These are phyloP conservation scores for Cladophialophora bantiana DNA, from an alignment of 2,329 filamentous ascomycete species.

Conservation along the genomic window DNA sequence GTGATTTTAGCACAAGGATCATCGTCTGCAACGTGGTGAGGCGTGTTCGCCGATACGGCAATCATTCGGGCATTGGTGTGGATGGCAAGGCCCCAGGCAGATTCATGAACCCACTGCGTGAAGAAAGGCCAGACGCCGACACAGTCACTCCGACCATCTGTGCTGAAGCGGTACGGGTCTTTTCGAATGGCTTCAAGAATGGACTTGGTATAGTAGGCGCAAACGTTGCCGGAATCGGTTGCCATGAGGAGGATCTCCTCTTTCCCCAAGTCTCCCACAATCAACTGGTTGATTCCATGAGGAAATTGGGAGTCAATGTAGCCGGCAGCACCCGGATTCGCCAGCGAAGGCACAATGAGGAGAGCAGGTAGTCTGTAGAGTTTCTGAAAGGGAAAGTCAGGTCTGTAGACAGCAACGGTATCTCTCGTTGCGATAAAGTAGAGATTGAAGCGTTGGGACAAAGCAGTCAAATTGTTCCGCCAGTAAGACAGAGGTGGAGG, in stretches of 20 bases:
- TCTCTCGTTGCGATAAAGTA: constrained; percentile 53
- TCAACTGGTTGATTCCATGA: constrained; percentile 73
- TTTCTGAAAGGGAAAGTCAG: constrained; percentile 50
- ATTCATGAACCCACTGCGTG: constrained; percentile 74
- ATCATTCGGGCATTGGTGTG: constrained; percentile 83
- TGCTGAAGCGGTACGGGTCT: constrained; percentile 32
- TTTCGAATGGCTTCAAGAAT: constrained; percentile 56
- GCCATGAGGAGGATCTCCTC: constrained; percentile 72
- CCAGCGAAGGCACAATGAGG: constrained; percentile 52
- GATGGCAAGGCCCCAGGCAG: constrained; percentile 88
- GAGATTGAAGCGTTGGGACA: constrained; percentile 56
- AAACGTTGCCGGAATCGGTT: constrained; percentile 78
- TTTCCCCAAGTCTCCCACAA: constrained; percentile 71
- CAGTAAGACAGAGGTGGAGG: constrained; percentile 48
- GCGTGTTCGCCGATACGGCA: constrained; percentile 80
- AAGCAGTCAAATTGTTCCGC: constrained; percentile 56
- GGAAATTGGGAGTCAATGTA: constrained; percentile 60
- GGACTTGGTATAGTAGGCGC: constrained; percentile 70
- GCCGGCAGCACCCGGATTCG: constrained; percentile 55
- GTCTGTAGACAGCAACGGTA: constrained; percentile 55
- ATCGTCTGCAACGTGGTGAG: constrained; percentile 29
- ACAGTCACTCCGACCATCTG: constrained; percentile 44
- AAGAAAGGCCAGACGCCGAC: constrained; percentile 65
- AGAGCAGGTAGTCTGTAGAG: constrained; percentile 50
- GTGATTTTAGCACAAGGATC: constrained; percentile 39